Evolutionary conservation across 164 flowering plant species (phyloP).

Genomic region (Liriodendron chinense): DNA sequence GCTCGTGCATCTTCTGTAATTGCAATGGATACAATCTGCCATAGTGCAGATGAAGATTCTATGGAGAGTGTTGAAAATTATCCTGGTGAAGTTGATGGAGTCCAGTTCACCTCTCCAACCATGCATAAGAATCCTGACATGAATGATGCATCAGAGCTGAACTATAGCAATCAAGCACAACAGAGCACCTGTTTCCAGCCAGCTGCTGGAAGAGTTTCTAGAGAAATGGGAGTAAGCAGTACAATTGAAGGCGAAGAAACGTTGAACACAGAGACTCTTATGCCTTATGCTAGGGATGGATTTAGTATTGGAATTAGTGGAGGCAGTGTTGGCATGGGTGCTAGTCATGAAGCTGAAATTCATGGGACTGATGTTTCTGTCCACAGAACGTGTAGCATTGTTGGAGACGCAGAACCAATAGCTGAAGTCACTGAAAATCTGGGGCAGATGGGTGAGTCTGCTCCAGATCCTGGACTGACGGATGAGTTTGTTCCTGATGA

Average conservation of each 20-base stretch:
- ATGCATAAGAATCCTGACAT: constrained; percentile 48
- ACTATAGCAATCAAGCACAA: constrained; percentile 87
- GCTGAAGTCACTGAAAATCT: constrained; percentile 81
- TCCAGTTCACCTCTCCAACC: constrained; percentile 62
- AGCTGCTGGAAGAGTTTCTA: constrained; percentile 47
- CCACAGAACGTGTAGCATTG: constrained; percentile 72
- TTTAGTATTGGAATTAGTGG: constrained; percentile 93
- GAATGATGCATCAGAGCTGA: constrained; percentile 81
- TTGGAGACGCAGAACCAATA: constrained; percentile 82
- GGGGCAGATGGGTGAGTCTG: constrained; percentile 92
- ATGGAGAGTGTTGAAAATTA: constrained; percentile 97
- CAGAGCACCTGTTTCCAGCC: constrained; percentile 80
- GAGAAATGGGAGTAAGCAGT: constrained; percentile 85
- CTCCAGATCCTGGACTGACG: constrained; percentile 76
- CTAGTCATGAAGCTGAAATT: constrained; percentile 98
- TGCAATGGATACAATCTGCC: constrained; percentile 89
- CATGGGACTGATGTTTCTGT: constrained; percentile 80
- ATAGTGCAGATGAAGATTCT: constrained; percentile 68
- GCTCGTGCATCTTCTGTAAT: constrained; percentile 90
- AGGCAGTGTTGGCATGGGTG: constrained; percentile 98
- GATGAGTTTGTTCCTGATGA: constrained; percentile 80
- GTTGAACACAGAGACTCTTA: constrained; percentile 67
- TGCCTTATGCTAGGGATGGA: constrained; percentile 68
- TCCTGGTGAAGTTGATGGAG: constrained; percentile 83
- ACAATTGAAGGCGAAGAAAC: constrained; percentile 89